Percentiles rank a stretch among this genome's conserved stretches.
Conservation (phyloP, 768 basidiomycete species). For the Russula emetica region DNA sequence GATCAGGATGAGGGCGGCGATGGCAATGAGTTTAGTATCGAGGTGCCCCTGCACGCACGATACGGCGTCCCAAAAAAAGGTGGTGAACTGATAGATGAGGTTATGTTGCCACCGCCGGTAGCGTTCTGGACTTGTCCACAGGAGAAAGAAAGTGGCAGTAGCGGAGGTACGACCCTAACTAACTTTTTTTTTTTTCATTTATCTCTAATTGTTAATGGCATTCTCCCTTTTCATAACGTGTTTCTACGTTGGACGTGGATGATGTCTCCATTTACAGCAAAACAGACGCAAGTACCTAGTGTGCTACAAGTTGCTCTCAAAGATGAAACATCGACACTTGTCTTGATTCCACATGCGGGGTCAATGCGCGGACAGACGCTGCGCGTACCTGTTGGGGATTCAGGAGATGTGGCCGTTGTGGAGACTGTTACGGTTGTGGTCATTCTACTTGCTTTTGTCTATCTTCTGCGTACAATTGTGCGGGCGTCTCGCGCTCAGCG, state of each 20-base stretch:
- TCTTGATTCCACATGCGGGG: conserved; percentile 7
- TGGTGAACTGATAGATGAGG: conserved; percentile 9
- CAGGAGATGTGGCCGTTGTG: conserved; percentile 10
- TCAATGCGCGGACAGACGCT: conserved; percentile 5
- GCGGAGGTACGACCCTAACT: background rate
- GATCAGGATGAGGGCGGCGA: no score
- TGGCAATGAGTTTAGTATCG: background rate
- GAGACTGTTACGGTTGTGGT: conserved; percentile 11
- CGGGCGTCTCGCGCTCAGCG: background rate
- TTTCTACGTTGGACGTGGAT: background rate
- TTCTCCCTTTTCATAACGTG: background rate
- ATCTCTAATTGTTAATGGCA: background rate
- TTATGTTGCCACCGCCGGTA: conserved; percentile 3
- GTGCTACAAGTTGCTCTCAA: background rate
- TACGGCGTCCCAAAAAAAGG: conserved; percentile 9
- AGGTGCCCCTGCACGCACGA: conserved; percentile 18
- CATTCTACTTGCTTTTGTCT: conserved; percentile 1
- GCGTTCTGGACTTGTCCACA: conserved; percentile 19
- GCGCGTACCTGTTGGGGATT: conserved; percentile 15
- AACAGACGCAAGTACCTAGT: background rate
- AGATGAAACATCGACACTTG: background rate
- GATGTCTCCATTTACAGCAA: background rate
- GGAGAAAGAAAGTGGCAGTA: background rate
- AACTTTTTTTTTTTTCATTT: no score
- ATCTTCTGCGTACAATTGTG: conserved; percentile 5